phyloP scores from a whole-genome alignment of 352 stramenopile species.

The Globisporangium irregulare region DNA sequence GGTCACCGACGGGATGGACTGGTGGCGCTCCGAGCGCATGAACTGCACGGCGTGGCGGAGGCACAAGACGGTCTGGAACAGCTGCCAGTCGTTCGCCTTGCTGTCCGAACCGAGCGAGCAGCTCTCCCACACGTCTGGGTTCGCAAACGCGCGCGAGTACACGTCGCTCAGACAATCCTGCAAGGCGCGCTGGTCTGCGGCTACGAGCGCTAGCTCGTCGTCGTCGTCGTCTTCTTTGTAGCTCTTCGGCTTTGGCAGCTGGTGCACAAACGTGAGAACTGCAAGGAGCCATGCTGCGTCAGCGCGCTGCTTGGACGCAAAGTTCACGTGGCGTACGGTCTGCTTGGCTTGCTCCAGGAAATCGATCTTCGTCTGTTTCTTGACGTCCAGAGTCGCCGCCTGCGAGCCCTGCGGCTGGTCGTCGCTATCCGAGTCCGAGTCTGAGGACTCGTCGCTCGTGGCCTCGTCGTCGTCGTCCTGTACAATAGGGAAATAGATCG shows the following conservation, averaged over 20 bases:
- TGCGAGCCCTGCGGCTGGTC: constrained; percentile 10
- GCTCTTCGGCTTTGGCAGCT: constrained; percentile 34
- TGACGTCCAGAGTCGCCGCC: neutral
- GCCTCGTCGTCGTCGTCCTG: constrained; percentile 25
- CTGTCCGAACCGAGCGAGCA: constrained; percentile 15
- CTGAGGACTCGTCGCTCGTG: constrained; percentile 33
- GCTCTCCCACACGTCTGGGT: constrained; percentile 6
- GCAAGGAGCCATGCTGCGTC: constrained; percentile 37
- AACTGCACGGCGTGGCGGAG: constrained; percentile 55
- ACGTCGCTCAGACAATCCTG: constrained; percentile 46
- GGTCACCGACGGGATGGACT: constrained; percentile 35
- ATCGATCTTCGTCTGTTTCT: constrained; percentile 21
- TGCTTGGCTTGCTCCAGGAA: constrained; percentile 32
- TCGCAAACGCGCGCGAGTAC: constrained; percentile 49
- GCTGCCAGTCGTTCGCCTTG: constrained; percentile 18
- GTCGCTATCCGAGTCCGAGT: constrained; percentile 38
- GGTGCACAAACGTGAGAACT: constrained; percentile 39
- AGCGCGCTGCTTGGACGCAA: constrained; percentile 37
- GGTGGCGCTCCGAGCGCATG: constrained; percentile 48
- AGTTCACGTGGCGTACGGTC: constrained; percentile 32
- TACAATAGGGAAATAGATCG: constrained; percentile 50
- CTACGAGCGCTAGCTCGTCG: constrained; percentile 31
- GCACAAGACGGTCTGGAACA: constrained; percentile 36
- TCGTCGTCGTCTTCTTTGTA: constrained; percentile 36
- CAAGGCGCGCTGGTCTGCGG: constrained; percentile 31